These are phyloP conservation scores for Deuterostichococcus epilithicus DNA, from an alignment of 139 green algal species.

Conservation along the genomic window DNA sequence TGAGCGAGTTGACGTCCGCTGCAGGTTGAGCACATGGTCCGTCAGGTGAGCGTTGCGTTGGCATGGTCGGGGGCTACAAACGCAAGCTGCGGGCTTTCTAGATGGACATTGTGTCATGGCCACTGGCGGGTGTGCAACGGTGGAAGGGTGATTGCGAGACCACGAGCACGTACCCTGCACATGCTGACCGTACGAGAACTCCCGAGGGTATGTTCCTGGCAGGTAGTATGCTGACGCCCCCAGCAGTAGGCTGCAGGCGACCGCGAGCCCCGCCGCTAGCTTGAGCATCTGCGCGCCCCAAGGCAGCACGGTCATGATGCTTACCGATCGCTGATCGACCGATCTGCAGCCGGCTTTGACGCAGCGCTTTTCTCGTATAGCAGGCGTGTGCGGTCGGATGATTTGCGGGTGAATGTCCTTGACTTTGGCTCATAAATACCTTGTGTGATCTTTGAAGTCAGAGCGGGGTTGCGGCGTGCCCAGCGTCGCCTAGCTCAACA, in stretches of 20 bases:
- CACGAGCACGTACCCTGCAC: conserved; percentile 44
- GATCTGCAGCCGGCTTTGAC: no score
- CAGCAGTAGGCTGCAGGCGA: conserved; percentile 1
- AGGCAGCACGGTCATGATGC: no score
- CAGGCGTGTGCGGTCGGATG: no score
- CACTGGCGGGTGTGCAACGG: background rate
- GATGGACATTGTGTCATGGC: background rate
- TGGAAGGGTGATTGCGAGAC: background rate
- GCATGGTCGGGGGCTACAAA: background rate
- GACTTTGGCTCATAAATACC: no score
- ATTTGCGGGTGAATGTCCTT: no score
- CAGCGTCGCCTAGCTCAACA: no score
- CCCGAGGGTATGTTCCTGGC: conserved; percentile 75
- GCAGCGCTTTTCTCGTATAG: no score
- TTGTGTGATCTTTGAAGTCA: no score
- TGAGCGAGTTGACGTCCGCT: conserved; percentile 84
- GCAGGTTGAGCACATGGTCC: conserved; percentile 1
- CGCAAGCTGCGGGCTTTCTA: background rate
- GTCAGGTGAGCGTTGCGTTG: background rate
- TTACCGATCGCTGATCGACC: no score
- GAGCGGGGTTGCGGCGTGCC: no score
- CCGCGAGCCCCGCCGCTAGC: background rate
- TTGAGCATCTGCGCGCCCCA: background rate
- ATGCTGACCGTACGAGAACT: conserved; percentile 53
- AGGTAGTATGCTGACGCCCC: conserved; percentile 55